Base-by-base conservation (phyloP, 1,139 yeast species). In the Fermentozyma sake region DNA sequence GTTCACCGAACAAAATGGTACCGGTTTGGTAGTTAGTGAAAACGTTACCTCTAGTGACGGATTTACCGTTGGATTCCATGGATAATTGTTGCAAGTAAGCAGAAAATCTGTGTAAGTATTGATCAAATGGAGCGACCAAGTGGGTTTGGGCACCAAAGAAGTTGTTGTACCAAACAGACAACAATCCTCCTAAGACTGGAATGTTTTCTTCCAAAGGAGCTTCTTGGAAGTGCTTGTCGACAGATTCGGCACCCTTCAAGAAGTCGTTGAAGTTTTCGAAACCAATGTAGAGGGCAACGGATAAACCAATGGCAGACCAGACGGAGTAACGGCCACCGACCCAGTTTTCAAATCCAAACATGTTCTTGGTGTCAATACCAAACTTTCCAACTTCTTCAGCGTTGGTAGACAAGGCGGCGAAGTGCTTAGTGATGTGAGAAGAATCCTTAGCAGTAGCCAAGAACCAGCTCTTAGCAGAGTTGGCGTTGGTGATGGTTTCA, bases 271-370 rank as follows among this genome's bases (percentile, higher is more conserved):
- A 91, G 74, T 87, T 85, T 43, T 91, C 97, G 58, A 60, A 91
- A 39, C 98, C 98, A 61, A 91, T 81, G 76, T 83, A 91, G 50
- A 91, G 68, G 48, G 95, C 95, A 39, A 91, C 91, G 18, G 96
- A 85, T 49, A 91, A 77, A 39, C 98, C 98, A 61, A 91, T 91
- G 42, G 98, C 93, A 23, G 96, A 85, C 98, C 98, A 91, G 35
- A 91, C 98, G 14, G 97, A 89, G 78, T 91, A 91, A 65, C 98
- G 82, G 53, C 98, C 98, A 53, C 98, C 98, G 39, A 91, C 98
- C 98, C 98, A 91, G 68, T 70, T 81, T 62, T 87, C 96, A 53
- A 91, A 91, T 37, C 95, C 97, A 65, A 91, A 91, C 98, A 91
- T 91, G 72, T 91, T 91, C 61, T 79, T 82, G 58, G 96, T 79